These are phyloP conservation scores for Bassia scoparia DNA, from an alignment of 148 eudicot species.

Conservation along the genomic window DNA sequence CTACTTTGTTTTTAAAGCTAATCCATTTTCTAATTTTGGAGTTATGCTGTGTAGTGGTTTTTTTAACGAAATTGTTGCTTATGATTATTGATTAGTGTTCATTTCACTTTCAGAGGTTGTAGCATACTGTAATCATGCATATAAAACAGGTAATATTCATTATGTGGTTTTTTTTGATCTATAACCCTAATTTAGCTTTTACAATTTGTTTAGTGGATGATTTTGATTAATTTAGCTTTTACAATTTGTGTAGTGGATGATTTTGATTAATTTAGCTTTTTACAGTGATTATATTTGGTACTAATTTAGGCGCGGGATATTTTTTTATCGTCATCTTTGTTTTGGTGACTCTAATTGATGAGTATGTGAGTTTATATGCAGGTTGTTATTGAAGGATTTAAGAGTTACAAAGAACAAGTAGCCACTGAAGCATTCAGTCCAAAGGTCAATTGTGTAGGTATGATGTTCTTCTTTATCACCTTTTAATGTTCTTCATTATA, in stretches of 20 bases:
- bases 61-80: neutral
- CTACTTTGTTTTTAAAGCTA: neutral
- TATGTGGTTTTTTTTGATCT: neutral
- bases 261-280: neutral
- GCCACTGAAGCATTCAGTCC: slow-evolving; percentile 86
- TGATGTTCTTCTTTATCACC: neutral
- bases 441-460: slow-evolving; percentile 97
- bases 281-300: too few relatives aligned
- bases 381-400: slow-evolving; percentile 96
- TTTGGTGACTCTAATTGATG: neutral
- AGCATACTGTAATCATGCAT: slow-evolving; percentile 42
- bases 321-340: neutral
- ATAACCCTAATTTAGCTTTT: slow-evolving; percentile 11
- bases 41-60: neutral
- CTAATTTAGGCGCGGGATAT: too few relatives aligned
- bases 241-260: neutral
- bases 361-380: slow-evolving; percentile 17
- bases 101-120: slow-evolving; percentile 22
- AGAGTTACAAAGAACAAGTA: slow-evolving; percentile 92
- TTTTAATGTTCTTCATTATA: neutral
- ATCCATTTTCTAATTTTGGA: neutral
- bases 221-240: neutral
- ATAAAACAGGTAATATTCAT: slow-evolving; percentile 59
- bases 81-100: slow-evolving; percentile 3
- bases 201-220: neutral